Evolutionary conservation across 306 rosid genomes (phyloP), one percentile per base, ranked within the genome.

Genomic region (Cicer arietinum): DNA sequence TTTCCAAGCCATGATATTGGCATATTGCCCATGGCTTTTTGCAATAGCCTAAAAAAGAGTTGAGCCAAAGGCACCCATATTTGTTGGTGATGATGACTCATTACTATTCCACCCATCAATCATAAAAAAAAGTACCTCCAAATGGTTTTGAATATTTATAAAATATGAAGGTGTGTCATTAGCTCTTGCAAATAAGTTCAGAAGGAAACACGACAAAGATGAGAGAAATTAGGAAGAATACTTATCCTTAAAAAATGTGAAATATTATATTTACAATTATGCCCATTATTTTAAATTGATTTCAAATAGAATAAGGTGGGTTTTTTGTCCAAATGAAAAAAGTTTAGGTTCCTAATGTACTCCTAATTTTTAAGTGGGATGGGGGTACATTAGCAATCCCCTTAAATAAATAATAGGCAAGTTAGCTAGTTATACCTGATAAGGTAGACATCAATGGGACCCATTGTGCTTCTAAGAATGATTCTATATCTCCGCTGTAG

Each of bases 401-500:
- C 42, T 37, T 74, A 18, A 40, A 57, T 77, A n/a, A 79, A 45
- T 70, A 13, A 25, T 18, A 44, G 68, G 68, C 45, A 72, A 69
- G 79, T 73, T 69, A 84, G 62, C 12, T 69, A 84, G 62, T 10
- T 8, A 62, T 83, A 94, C 99, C 99, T 95, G 86, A 95, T 91
- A 78, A 95, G 97, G 82, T 95, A 95, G 77, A 95, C 97, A 82
- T 95, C 99, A 73, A 95, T 90, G 40, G 99, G 98, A 46, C 99
- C 99, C 99, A 95, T 95, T 61, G 99, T 86, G 87, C 99, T 95
- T 89, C 99, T 89, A 57, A 95, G 96, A 80, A 95, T 91, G 75
- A 92, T 83, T 80, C 98, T 85, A 79, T 95, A 95, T 90, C 96
- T 90, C 79, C 97, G 87, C 74, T 89, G 98, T 22, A 85, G 91